A percentile compares a stretch with the other conserved stretches of the same genome.
These are phyloP conservation scores for Cryptosporidium parvum DNA, from an alignment of 169 alveolate genomes.

Conservation along the genomic window DNA sequence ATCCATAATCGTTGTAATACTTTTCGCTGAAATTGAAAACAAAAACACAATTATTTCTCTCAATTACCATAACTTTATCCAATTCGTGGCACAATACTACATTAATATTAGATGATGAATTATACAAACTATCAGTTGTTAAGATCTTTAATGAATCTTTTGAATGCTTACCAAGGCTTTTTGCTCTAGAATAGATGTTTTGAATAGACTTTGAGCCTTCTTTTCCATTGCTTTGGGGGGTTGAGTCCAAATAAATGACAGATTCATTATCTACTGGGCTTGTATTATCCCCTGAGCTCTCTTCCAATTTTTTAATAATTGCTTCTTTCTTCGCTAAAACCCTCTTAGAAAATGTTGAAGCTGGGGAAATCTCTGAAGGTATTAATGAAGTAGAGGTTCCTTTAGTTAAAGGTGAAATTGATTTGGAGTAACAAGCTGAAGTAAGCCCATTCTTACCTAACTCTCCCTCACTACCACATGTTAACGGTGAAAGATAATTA, in stretches of 20 bases:
- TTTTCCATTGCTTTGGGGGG: conserved; percentile 1
- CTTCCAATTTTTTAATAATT: background rate
- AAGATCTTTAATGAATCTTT: background rate
- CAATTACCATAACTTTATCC: conserved; percentile 90
- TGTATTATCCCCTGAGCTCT: background rate
- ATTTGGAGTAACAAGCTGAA: background rate
- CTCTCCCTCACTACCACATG: background rate
- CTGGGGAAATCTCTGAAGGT: background rate
- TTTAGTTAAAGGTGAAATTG: background rate
- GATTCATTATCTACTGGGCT: background rate
- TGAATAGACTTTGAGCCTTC: background rate
- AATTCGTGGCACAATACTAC: conserved; percentile 86
- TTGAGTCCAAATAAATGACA: conserved; percentile 6
- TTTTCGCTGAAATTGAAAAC: conserved; percentile 89
- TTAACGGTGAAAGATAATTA: background rate
- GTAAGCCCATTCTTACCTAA: background rate
- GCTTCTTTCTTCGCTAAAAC: background rate
- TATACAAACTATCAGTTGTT: conserved; percentile 72
- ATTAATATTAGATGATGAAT: conserved; percentile 83
- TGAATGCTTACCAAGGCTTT: background rate
- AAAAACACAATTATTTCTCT: conserved; percentile 88
- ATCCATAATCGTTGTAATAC: conserved; percentile 55
- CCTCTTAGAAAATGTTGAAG: background rate
- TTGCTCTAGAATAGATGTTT: background rate
- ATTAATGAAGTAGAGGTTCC: background rate